Conservation (phyloP, 2,329 filamentous ascomycete species). For the Sclerotinia sclerotiorum region DNA sequence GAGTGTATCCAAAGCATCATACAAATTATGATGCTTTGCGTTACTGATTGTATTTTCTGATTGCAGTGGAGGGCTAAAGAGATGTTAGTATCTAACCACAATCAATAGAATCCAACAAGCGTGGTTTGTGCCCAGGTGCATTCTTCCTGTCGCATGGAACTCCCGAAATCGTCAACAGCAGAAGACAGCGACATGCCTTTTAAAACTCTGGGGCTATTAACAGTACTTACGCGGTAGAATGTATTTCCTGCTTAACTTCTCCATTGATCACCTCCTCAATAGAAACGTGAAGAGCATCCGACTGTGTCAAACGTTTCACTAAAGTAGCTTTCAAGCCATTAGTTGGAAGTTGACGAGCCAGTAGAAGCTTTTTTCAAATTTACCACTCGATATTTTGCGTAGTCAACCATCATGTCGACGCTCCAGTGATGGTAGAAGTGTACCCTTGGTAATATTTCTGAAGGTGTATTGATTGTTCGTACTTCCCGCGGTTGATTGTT, state of each 20-base stretch:
- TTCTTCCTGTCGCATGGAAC: not conserved
- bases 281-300: not conserved
- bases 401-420: conserved; percentile 8
- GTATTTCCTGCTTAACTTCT: too few species aligned
- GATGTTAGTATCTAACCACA: not conserved
- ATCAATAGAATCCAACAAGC: not conserved
- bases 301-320: conserved; percentile 1
- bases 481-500: not conserved
- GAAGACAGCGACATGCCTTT: not conserved
- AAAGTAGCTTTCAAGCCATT: not conserved
- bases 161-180: not conserved
- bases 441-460: not conserved
- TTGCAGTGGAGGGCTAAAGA: not conserved
- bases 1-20: not conserved
- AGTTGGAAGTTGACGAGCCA: not conserved
- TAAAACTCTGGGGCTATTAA: not conserved
- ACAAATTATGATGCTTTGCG: not conserved
- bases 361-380: conserved; percentile 8
- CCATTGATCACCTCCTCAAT: not conserved
- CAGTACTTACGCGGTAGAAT: not conserved
- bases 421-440: not conserved
- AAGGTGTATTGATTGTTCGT: not conserved
- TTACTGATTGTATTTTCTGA: not conserved
- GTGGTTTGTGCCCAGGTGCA: not conserved
- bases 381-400: conserved; percentile 3